Conservation (phyloP, 2,329 filamentous ascomycete species). For the Claviceps africana region DNA sequence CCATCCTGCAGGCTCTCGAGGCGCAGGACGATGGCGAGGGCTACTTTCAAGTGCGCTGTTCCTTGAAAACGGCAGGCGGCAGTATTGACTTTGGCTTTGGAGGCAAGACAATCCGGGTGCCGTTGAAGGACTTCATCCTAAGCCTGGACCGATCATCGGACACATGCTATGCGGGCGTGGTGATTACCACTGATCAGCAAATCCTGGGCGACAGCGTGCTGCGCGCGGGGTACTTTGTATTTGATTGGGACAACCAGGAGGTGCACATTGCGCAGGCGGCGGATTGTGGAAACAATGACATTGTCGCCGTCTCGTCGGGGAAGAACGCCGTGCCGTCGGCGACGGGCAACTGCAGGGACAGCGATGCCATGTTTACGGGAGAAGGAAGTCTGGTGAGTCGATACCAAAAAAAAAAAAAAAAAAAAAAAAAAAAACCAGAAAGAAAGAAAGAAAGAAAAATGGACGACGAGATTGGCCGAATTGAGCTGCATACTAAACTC, state of each 20-base stretch:
- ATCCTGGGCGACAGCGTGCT: slow-evolving; percentile 30
- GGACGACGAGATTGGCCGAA: no score
- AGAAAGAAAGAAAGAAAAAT: no score
- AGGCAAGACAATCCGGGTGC: slow-evolving; percentile 25
- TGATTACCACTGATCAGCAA: slow-evolving; percentile 26
- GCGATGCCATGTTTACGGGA: slow-evolving; percentile 9
- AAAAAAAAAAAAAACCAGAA: no score
- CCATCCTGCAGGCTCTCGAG: slow-evolving; percentile 29
- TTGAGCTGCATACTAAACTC: background rate
- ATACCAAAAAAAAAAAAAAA: no score
- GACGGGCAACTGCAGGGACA: slow-evolving; percentile 22
- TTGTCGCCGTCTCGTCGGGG: slow-evolving; percentile 22
- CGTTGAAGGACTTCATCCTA: slow-evolving; percentile 36
- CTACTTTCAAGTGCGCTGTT: slow-evolving; percentile 32
- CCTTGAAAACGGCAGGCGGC: slow-evolving; percentile 19
- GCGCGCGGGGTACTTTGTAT: slow-evolving; percentile 31
- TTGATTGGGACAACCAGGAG: slow-evolving; percentile 30
- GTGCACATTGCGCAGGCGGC: slow-evolving; percentile 28
- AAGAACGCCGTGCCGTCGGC: slow-evolving; percentile 18
- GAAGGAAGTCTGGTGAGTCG: slow-evolving; percentile 1
- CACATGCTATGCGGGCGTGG: slow-evolving; percentile 29
- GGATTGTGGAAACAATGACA: slow-evolving; percentile 24
- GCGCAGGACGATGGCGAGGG: slow-evolving; percentile 26
- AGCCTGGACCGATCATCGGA: slow-evolving; percentile 19
- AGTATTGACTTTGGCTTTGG: slow-evolving; percentile 36